phyloP scores from a whole-genome alignment of 1,284 basidiomycete genomes.

The Moesziomyces antarcticus region DNA sequence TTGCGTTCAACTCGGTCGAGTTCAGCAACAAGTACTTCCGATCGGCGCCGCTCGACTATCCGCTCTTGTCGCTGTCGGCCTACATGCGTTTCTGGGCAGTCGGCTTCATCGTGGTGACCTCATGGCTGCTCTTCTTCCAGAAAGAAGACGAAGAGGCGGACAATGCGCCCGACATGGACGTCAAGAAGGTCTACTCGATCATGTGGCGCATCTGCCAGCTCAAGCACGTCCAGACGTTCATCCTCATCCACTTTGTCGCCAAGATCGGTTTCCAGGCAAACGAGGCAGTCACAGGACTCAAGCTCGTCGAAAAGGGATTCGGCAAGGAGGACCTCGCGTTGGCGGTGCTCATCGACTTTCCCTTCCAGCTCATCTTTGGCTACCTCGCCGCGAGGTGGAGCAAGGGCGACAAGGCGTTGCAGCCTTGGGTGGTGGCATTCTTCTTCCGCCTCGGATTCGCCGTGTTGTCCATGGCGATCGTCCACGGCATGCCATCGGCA shows the following conservation, averaged over 20 bases:
- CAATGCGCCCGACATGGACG: conserved; percentile 81
- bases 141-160: conserved; percentile 75
- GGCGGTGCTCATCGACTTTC: conserved; percentile 95
- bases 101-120: conserved; percentile 82
- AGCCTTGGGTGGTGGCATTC: conserved; percentile 86
- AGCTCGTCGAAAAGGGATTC: conserved; percentile 96
- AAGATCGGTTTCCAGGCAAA: conserved; percentile 97
- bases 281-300: conserved; percentile 90
- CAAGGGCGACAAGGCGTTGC: conserved; percentile 68
- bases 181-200: conserved; percentile 88
- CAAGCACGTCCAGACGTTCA: conserved; percentile 89
- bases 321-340: conserved; percentile 94
- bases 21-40: conserved; percentile 85
- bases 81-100: conserved; percentile 90
- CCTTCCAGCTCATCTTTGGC: conserved; percentile 94
- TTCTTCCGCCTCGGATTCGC: conserved; percentile 85
- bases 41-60: conserved; percentile 75
- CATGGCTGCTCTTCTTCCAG: conserved; percentile 89
- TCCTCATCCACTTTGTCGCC: conserved; percentile 87
- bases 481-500: conserved; percentile 81
- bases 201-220: conserved; percentile 95
- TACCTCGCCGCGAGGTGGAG: conserved; percentile 94
- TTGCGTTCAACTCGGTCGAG: conserved; percentile 93
- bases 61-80: conserved; percentile 80
- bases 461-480: conserved; percentile 77